Percentiles rank a stretch among this genome's conserved stretches.
Evolutionary conservation across 176 grass and related monocot species (phyloP).

Genomic region (Paspalum vaginatum): DNA sequence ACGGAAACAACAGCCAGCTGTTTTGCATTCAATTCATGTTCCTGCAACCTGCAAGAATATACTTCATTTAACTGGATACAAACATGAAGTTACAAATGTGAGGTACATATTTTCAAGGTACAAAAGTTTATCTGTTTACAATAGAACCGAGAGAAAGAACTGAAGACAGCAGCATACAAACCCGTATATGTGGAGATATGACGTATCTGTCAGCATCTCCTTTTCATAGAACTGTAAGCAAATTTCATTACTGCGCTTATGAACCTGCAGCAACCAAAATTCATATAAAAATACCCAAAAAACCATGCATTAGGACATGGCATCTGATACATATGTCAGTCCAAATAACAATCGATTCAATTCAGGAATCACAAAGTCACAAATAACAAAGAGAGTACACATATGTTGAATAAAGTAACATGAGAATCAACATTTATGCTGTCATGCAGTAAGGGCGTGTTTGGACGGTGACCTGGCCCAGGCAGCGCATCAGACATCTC

Average conservation of each 20-base stretch:
- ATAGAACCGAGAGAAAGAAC: neutral
- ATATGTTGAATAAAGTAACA: neutral
- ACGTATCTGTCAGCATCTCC: constrained; percentile 87
- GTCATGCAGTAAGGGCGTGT: neutral
- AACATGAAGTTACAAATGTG: constrained; percentile 27
- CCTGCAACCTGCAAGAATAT: constrained; percentile 66
- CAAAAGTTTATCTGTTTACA: neutral
- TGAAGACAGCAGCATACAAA: constrained; percentile 35
- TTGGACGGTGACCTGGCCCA: too few species aligned
- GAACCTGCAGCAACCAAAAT: constrained; percentile 58
- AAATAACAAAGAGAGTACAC: constrained; percentile 17
- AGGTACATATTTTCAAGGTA: constrained; percentile 24
- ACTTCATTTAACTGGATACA: constrained; percentile 4
- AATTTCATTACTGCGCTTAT: constrained; percentile 82
- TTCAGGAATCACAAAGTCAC: constrained; percentile 18
- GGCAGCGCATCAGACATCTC: too few species aligned
- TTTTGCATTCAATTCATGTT: constrained; percentile 73
- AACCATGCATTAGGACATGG: constrained; percentile 19
- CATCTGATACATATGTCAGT: neutral
- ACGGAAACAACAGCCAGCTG: constrained; percentile 84
- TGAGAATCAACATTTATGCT: constrained; percentile 15
- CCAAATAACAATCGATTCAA: constrained; percentile 12
- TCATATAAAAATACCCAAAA: constrained; percentile 9
- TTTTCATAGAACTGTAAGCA: constrained; percentile 93
- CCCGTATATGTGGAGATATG: constrained; percentile 89